Evolutionary conservation across 2,329 filamentous ascomycete species (phyloP).

Genomic region (Pyrenophora teres): DNA sequence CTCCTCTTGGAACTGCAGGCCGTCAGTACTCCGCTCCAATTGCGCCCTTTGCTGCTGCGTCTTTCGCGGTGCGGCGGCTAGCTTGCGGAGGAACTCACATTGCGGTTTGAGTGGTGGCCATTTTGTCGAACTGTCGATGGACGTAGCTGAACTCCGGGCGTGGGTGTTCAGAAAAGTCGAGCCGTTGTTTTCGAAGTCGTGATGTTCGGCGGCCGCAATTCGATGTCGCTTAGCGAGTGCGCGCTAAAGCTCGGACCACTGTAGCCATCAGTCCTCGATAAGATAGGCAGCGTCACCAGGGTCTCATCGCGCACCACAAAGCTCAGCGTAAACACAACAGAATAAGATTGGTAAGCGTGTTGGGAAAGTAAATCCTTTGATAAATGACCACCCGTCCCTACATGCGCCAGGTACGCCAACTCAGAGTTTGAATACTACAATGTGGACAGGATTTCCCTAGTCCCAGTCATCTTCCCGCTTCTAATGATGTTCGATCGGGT

Average conservation of each 20-base stretch:
- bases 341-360: too few species aligned
- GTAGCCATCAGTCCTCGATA: slow-evolving; percentile 5
- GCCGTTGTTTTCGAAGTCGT: slow-evolving; percentile 40
- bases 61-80: background rate
- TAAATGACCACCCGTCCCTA: too few species aligned
- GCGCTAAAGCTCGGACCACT: slow-evolving; percentile 15
- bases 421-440: slow-evolving; percentile 4
- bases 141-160: slow-evolving; percentile 42
- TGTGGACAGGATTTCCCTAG: slow-evolving; percentile 1
- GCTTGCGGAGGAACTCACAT: slow-evolving; percentile 41
- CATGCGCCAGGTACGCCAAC: background rate
- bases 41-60: slow-evolving; percentile 7
- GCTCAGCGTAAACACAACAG: too few species aligned
- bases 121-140: slow-evolving; percentile 44
- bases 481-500: slow-evolving; percentile 74
- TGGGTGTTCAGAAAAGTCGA: slow-evolving; percentile 40
- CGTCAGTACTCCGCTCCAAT: slow-evolving; percentile 30
- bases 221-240: slow-evolving; percentile 20
- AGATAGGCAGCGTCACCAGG: slow-evolving; percentile 3
- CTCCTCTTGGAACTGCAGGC: slow-evolving; percentile 78
- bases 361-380: background rate
- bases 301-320: background rate
- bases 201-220: slow-evolving; percentile 16
- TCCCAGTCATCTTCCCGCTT: background rate
- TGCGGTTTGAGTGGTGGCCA: slow-evolving; percentile 50